Evolutionary conservation across 768 basidiomycete genomes (phyloP).

Genomic region (Trametes sanguinea): DNA sequence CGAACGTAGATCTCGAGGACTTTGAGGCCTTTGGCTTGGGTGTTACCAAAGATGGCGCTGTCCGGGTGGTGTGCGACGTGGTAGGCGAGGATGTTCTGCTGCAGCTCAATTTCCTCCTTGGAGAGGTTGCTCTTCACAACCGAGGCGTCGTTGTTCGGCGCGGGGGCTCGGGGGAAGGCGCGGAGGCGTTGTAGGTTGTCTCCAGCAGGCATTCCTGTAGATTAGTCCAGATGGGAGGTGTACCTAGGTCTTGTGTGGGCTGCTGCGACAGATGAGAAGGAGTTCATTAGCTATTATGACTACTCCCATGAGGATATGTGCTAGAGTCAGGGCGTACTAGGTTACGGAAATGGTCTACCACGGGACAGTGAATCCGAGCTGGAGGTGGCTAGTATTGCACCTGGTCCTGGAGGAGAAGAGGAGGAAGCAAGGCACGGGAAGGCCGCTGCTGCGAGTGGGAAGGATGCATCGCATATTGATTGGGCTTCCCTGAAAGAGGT

Average conservation of each 20-base stretch:
- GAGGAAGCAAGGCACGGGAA: too few relatives aligned
- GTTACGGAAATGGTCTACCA: too few relatives aligned
- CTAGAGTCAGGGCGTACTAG: too few relatives aligned
- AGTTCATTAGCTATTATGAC: too few relatives aligned
- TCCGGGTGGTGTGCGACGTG: constrained; percentile 23
- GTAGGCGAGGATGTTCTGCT: constrained; percentile 28
- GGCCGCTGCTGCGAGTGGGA: too few relatives aligned
- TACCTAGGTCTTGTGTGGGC: not conserved
- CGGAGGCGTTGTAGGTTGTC: constrained; percentile 13
- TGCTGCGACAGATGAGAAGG: too few relatives aligned
- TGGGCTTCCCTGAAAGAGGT: too few relatives aligned
- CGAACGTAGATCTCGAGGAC: constrained; percentile 25
- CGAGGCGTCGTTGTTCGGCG: constrained; percentile 29
- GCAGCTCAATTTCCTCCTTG: constrained; percentile 23
- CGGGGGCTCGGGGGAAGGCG: constrained; percentile 25
- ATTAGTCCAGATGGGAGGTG: not conserved
- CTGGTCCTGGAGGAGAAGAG: too few relatives aligned
- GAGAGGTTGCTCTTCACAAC: constrained; percentile 27
- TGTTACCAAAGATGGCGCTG: constrained; percentile 26
- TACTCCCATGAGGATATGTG: too few relatives aligned
- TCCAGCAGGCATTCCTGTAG: not conserved
- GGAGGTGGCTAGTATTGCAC: too few relatives aligned
- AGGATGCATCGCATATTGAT: too few relatives aligned
- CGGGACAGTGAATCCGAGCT: too few relatives aligned
- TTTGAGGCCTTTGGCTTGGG: constrained; percentile 22